Percentiles rank a stretch among this genome's conserved stretches.
phyloP scores from a whole-genome alignment of 2,329 filamentous ascomycete species.

The Tolypocladium sp. region DNA sequence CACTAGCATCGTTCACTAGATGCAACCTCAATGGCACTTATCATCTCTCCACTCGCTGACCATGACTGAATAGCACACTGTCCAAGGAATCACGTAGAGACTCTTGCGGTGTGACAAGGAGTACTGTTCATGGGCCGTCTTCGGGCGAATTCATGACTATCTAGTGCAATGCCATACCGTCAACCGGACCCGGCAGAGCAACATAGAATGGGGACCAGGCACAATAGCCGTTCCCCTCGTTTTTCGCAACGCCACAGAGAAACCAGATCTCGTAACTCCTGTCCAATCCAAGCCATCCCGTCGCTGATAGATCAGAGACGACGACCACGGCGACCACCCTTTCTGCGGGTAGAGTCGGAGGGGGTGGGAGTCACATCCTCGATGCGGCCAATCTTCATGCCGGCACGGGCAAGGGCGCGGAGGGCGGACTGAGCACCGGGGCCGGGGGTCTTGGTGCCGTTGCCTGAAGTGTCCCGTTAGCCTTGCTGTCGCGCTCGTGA shows the following conservation, averaged over 20 bases:
- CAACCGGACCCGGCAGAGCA: slow-evolving; percentile 29
- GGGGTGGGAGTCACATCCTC: slow-evolving; percentile 99
- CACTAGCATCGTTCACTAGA: background rate
- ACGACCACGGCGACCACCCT: slow-evolving; percentile 99
- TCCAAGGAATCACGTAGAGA: slow-evolving; percentile 2
- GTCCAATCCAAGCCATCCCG: slow-evolving; percentile 19
- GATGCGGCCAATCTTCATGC: slow-evolving; percentile 99
- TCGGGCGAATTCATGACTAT: slow-evolving; percentile 34
- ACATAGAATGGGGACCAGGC: slow-evolving; percentile 54
- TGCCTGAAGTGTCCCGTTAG: slow-evolving; percentile 45
- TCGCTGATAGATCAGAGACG: slow-evolving; percentile 66
- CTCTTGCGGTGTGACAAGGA: slow-evolving; percentile 16
- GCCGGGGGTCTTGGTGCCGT: slow-evolving; percentile 99
- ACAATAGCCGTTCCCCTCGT: slow-evolving; percentile 62
- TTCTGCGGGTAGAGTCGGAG: slow-evolving; percentile 98
- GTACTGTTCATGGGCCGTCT: slow-evolving; percentile 31
- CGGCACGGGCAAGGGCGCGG: slow-evolving; percentile 95
- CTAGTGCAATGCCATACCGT: slow-evolving; percentile 20
- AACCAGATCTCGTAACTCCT: slow-evolving; percentile 37
- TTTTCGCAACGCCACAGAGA: slow-evolving; percentile 58
- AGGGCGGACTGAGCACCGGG: slow-evolving; percentile 98
- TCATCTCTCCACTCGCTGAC: background rate
- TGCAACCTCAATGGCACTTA: background rate
- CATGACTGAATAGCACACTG: background rate
- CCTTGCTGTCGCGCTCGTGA: background rate